These are phyloP conservation scores for Calycina herbarum DNA, from an alignment of 2,329 filamentous ascomycete genomes.

Conservation along the genomic window DNA sequence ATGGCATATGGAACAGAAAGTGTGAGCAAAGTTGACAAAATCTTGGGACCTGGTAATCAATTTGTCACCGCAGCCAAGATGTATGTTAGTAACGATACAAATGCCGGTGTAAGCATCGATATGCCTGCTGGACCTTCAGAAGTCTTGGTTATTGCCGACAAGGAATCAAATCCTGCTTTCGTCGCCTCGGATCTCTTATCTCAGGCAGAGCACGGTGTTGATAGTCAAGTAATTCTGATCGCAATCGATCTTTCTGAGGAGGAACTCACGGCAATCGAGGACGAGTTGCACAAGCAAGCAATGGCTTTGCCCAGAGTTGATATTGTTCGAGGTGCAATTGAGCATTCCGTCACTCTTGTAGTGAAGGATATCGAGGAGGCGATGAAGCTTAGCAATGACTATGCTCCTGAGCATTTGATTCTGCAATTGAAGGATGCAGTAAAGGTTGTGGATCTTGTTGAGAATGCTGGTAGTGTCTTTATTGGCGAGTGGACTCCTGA, in stretches of 20 bases:
- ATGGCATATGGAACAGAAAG: conserved; percentile 97
- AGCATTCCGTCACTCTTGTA: conserved; percentile 84
- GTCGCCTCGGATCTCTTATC: conserved; percentile 93
- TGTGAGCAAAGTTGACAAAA: conserved; percentile 97
- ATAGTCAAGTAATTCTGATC: conserved; percentile 92
- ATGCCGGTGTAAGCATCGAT: conserved; percentile 91
- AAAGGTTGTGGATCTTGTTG: conserved; percentile 71
- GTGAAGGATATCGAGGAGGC: conserved; percentile 71
- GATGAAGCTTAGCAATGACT: conserved; percentile 83
- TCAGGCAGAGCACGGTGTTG: conserved; percentile 94
- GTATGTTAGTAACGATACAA: conserved; percentile 96
- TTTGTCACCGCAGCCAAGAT: conserved; percentile 99
- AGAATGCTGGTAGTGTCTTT: conserved; percentile 95
- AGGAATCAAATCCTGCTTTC: conserved; percentile 84
- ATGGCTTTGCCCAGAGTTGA: conserved; percentile 84
- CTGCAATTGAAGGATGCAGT: conserved; percentile 81
- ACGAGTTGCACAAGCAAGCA: conserved; percentile 86
- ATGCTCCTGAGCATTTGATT: conserved; percentile 95
- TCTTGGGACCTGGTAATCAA: conserved; percentile 94
- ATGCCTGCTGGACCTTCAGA: conserved; percentile 98
- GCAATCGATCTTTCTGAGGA: conserved; percentile 75
- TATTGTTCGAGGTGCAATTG: conserved; percentile 87
- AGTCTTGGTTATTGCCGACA: conserved; percentile 92
- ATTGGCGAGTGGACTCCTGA: conserved; percentile 96
- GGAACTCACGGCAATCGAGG: conserved; percentile 80